A percentile compares a stretch with the other conserved stretches of the same genome.
Conservation (phyloP, 257 asterid species). For the Euphrasia confusa region DNA sequence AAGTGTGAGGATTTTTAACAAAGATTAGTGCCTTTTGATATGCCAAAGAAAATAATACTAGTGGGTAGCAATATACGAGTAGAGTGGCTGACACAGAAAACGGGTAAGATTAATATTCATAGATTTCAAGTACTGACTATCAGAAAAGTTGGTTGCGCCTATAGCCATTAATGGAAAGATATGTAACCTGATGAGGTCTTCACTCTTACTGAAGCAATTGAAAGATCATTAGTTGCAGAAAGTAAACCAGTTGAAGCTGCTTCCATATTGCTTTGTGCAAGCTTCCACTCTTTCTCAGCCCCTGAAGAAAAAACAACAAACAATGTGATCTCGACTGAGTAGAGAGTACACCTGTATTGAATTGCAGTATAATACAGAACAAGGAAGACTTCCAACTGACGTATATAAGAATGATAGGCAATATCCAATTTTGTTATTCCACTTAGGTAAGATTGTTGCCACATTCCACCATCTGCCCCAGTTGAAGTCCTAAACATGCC, state of each 20-base stretch:
- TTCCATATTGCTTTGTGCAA: constrained; percentile 85
- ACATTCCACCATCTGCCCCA: constrained; percentile 65
- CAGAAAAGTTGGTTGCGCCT: constrained; percentile 20
- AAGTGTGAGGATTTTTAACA: too few species aligned
- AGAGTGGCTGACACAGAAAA: too few species aligned
- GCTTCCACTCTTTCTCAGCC: constrained; percentile 94
- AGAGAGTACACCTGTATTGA: constrained; percentile 21
- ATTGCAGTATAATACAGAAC: constrained; percentile 19
- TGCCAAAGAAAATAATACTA: constrained; percentile 12
- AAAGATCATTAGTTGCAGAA: constrained; percentile 83
- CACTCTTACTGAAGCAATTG: constrained; percentile 64
- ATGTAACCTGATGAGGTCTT: constrained; percentile 81
- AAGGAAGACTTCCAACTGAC: constrained; percentile 45
- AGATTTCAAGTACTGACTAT: constrained; percentile 15
- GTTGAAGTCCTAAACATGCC: constrained; percentile 56
- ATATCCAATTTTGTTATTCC: constrained; percentile 69
- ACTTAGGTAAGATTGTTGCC: constrained; percentile 81
- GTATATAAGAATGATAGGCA: constrained; percentile 72
- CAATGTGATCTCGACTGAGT: constrained; percentile 24
- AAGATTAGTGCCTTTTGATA: neutral
- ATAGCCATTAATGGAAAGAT: constrained; percentile 19
- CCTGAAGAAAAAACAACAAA: constrained; percentile 44
- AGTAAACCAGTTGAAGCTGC: constrained; percentile 79
- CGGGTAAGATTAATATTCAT: constrained; percentile 17
- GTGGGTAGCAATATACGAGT: neutral